phyloP scores from a whole-genome alignment of 1,284 basidiomycete species.

The Boletus chippewaensis region DNA sequence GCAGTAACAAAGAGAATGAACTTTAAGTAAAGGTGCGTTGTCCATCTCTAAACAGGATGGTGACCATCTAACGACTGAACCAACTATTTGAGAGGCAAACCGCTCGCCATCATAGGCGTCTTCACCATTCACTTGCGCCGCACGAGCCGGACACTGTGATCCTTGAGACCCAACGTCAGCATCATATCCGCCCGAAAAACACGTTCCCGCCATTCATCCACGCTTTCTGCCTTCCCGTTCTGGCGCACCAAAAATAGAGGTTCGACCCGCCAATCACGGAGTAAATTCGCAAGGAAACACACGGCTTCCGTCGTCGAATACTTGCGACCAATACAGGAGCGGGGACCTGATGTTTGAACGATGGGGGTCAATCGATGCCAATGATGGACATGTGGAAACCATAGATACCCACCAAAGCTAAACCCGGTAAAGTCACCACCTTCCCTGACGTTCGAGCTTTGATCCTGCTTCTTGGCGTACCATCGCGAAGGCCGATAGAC shows the following conservation, averaged over 20 bases:
- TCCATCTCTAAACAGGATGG: no score
- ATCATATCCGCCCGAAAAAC: not conserved
- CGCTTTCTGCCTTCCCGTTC: not conserved
- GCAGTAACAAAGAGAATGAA: no score
- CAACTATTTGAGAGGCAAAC: no score
- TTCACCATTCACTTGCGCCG: not conserved
- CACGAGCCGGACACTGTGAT: not conserved
- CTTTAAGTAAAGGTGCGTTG: no score
- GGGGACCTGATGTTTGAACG: not conserved
- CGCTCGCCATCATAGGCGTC: not conserved
- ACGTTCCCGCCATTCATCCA: not conserved
- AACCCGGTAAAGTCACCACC: not conserved
- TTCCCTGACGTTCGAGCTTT: not conserved
- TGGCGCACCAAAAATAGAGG: not conserved
- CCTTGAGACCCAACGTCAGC: not conserved
- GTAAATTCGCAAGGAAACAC: not conserved
- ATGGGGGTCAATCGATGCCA: not conserved
- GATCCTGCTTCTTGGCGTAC: not conserved
- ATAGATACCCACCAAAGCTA: not conserved
- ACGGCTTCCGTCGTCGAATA: not conserved
- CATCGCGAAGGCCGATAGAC: slow-evolving; percentile 1
- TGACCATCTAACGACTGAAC: no score
- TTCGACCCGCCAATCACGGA: not conserved
- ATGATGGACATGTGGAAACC: not conserved
- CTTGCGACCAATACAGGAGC: not conserved